Percentiles rank a stretch among this genome's conserved stretches.
Conservation (phyloP, 257 asterid genomes). For the Echium plantagineum region DNA sequence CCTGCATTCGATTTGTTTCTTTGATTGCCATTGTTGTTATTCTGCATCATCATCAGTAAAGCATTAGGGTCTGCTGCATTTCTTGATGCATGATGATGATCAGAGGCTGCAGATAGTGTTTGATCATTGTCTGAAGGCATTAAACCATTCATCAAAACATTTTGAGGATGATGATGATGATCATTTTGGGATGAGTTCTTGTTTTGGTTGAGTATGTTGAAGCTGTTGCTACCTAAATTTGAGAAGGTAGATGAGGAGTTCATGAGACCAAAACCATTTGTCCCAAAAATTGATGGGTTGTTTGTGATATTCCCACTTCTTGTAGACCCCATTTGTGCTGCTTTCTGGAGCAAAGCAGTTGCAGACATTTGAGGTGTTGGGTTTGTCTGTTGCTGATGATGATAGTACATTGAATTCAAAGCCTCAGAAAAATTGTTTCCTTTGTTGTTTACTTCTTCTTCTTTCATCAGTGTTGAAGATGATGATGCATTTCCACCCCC, state of each 20-base stretch:
- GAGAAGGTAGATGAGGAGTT: constrained; percentile 24
- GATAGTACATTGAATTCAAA: constrained; percentile 32
- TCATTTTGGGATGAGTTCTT: constrained; percentile 6
- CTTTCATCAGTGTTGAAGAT: constrained; percentile 24
- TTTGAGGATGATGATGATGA: background rate
- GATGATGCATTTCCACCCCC: constrained; percentile 18
- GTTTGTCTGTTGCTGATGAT: constrained; percentile 13
- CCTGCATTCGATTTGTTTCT: constrained; percentile 8
- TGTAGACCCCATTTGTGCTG: constrained; percentile 85
- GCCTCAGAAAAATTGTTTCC: constrained; percentile 26
- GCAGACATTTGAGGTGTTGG: constrained; percentile 60
- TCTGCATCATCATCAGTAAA: constrained; percentile 7
- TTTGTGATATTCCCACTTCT: constrained; percentile 16
- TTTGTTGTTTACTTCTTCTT: constrained; percentile 44
- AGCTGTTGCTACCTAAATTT: constrained; percentile 20
- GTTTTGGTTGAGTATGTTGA: constrained; percentile 18
- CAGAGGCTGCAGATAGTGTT: constrained; percentile 18
- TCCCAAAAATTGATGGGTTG: constrained; percentile 26
- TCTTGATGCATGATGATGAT: constrained; percentile 6
- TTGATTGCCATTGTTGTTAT: constrained; percentile 1
- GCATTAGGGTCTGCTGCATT: constrained; percentile 10
- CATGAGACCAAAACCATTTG: constrained; percentile 42
- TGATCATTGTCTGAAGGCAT: constrained; percentile 2
- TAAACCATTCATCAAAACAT: constrained; percentile 15
- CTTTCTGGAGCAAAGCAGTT: constrained; percentile 68